phyloP scores from a whole-genome alignment of 345 rosid species.

The Euphorbia peplus region DNA sequence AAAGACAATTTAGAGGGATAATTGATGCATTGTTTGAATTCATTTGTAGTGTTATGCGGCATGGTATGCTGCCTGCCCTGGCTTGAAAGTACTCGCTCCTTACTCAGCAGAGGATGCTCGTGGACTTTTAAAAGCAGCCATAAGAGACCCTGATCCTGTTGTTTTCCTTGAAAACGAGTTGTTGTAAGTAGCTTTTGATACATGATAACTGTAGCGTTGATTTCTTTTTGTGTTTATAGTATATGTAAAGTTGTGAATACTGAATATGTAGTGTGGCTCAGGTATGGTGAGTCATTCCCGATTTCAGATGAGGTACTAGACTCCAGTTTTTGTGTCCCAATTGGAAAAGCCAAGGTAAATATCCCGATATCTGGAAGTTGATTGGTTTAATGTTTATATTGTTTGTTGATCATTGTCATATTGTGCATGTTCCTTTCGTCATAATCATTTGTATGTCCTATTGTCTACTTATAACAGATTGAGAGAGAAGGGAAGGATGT shows the following conservation, averaged over 20 bases:
- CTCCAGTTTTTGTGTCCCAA: conserved; percentile 91
- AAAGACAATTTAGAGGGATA: not conserved
- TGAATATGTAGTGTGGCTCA: conserved; percentile 26
- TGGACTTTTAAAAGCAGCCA: conserved; percentile 89
- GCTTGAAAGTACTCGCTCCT: conserved; percentile 79
- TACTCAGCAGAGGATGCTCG: conserved; percentile 92
- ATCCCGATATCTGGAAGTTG: conserved; percentile 5
- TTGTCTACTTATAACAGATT: conserved; percentile 44
- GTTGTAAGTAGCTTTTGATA: conserved; percentile 48
- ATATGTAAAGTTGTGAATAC: conserved; percentile 1
- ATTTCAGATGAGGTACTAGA: conserved; percentile 85
- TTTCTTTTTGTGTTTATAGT: not conserved
- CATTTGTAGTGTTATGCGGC: conserved; percentile 81
- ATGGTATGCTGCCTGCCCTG: conserved; percentile 87
- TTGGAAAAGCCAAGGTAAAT: conserved; percentile 89
- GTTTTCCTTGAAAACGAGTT: conserved; percentile 94
- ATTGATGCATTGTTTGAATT: conserved; percentile 11
- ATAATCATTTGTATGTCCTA: not conserved
- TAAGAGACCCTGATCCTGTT: conserved; percentile 95
- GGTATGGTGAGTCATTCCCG: conserved; percentile 92
- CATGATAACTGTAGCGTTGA: not conserved
- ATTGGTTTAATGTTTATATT: conserved; percentile 9
- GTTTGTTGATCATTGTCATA: not conserved
- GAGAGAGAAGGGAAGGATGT: conserved; percentile 93
- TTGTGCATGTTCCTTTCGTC: not conserved